Conservation (phyloP, 1,284 basidiomycete species). For the Anthracocystis setariae region DNA sequence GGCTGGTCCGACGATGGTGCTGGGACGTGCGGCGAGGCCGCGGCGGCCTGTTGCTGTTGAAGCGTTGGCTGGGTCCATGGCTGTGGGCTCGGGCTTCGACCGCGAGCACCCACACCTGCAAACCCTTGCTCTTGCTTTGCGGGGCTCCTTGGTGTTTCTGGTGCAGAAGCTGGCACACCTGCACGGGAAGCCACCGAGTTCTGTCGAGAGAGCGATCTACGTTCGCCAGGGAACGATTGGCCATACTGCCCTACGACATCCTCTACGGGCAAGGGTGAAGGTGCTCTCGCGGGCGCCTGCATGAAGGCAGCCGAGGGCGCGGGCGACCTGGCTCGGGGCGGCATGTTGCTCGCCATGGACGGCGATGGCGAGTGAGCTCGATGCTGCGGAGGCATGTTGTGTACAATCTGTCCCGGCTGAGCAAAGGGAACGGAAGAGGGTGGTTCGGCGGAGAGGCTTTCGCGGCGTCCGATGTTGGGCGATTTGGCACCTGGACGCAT, state of each 20-base stretch:
- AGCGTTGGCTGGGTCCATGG: slow-evolving; percentile 43
- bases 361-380: slow-evolving; percentile 47
- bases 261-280: slow-evolving; percentile 74
- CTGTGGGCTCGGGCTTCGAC: slow-evolving; percentile 62
- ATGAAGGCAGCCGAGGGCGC: slow-evolving; percentile 78
- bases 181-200: slow-evolving; percentile 56
- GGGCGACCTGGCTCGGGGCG: slow-evolving; percentile 77
- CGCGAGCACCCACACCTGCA: slow-evolving; percentile 61
- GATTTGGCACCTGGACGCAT: slow-evolving; percentile 56
- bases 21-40: slow-evolving; percentile 22
- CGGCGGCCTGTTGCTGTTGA: slow-evolving; percentile 33
- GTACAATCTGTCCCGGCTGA: slow-evolving; percentile 41
- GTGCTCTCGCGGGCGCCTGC: slow-evolving; percentile 73
- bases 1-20: slow-evolving; percentile 29
- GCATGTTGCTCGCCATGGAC: slow-evolving; percentile 40
- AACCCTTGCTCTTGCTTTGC: slow-evolving; percentile 51
- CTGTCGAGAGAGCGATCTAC: slow-evolving; percentile 66
- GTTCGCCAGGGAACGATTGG: slow-evolving; percentile 87
- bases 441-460: slow-evolving; percentile 35
- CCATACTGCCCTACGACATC: slow-evolving; percentile 82
- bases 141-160: slow-evolving; percentile 26
- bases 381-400: slow-evolving; percentile 44
- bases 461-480: slow-evolving; percentile 46
- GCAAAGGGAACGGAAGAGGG: slow-evolving; percentile 29
- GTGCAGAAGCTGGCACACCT: slow-evolving; percentile 13